These are phyloP conservation scores for Coemansia pectinata DNA, from an alignment of 192 early-diverging fungal genomes.

Conservation along the genomic window DNA sequence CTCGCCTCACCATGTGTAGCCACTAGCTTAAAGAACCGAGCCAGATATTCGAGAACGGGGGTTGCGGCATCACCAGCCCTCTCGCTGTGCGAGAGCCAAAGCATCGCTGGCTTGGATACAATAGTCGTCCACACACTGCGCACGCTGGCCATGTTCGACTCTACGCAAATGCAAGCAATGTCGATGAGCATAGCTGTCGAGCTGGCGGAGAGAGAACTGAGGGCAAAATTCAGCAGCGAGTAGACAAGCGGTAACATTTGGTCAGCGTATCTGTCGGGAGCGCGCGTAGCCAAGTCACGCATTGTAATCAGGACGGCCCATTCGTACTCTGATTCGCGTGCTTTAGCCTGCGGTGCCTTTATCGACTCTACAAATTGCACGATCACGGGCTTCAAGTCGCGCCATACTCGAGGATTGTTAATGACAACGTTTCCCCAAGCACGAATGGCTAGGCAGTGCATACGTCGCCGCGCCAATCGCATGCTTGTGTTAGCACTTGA, in stretches of 20 bases:
- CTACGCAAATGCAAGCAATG: constrained; percentile 19
- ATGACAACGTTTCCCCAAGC: constrained; percentile 25
- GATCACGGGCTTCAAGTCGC: constrained; percentile 24
- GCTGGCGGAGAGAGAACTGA: constrained; percentile 5
- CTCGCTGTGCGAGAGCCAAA: constrained; percentile 13
- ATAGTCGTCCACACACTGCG: constrained; percentile 35
- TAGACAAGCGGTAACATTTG: constrained; percentile 30
- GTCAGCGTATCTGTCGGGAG: constrained; percentile 31
- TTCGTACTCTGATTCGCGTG: constrained; percentile 26
- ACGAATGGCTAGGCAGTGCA: constrained; percentile 30
- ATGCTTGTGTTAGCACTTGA: background rate
- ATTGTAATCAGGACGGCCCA: constrained; percentile 32
- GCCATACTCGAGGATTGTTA: constrained; percentile 37
- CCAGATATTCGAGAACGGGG: constrained; percentile 12
- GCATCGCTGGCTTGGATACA: constrained; percentile 11
- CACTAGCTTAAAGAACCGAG: constrained; percentile 18
- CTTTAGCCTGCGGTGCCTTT: constrained; percentile 1
- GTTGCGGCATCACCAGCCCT: background rate
- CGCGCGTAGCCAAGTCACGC: constrained; percentile 24
- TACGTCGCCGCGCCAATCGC: constrained; percentile 5
- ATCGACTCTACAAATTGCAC: constrained; percentile 27
- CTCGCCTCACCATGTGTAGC: constrained; percentile 25
- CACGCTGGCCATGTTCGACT: constrained; percentile 21
- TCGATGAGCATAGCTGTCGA: constrained; percentile 26
- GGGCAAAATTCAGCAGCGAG: constrained; percentile 27